phyloP scores from a whole-genome alignment of 345 rosid species.

The Eucalyptus cloeziana region DNA sequence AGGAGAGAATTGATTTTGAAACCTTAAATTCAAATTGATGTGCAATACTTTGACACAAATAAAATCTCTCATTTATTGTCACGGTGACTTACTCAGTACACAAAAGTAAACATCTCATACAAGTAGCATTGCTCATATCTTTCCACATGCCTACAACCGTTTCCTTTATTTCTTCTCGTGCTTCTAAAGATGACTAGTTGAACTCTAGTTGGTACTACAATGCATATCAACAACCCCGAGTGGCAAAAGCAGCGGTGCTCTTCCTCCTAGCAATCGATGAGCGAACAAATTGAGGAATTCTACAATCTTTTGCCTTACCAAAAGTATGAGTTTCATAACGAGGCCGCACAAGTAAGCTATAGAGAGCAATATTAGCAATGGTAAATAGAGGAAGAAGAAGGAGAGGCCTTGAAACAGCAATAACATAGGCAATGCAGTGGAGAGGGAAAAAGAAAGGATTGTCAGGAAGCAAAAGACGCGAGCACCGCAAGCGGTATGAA shows the following conservation, averaged over 20 bases:
- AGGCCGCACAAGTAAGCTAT: too few relatives aligned
- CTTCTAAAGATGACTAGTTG: not conserved
- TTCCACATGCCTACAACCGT: not conserved
- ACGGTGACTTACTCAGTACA: not conserved
- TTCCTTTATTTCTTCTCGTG: not conserved
- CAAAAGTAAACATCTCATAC: not conserved
- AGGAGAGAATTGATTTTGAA: not conserved
- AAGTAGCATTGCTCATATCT: not conserved
- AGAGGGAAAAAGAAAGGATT: not conserved
- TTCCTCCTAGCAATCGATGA: not conserved
- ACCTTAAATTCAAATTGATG: too few relatives aligned
- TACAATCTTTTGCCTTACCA: not conserved
- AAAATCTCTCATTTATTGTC: not conserved
- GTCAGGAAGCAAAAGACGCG: not conserved
- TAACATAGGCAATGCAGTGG: not conserved
- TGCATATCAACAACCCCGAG: not conserved
- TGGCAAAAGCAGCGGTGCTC: not conserved
- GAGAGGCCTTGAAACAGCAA: not conserved
- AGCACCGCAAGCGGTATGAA: not conserved
- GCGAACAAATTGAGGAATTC: not conserved
- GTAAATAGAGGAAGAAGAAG: not conserved
- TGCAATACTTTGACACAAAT: too few relatives aligned
- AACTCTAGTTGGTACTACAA: accelerated
- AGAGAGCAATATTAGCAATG: not conserved
- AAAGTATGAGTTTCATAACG: not conserved